These are phyloP conservation scores for Fusarium coffeatum DNA, from an alignment of 2,329 filamentous ascomycete species.

Conservation along the genomic window DNA sequence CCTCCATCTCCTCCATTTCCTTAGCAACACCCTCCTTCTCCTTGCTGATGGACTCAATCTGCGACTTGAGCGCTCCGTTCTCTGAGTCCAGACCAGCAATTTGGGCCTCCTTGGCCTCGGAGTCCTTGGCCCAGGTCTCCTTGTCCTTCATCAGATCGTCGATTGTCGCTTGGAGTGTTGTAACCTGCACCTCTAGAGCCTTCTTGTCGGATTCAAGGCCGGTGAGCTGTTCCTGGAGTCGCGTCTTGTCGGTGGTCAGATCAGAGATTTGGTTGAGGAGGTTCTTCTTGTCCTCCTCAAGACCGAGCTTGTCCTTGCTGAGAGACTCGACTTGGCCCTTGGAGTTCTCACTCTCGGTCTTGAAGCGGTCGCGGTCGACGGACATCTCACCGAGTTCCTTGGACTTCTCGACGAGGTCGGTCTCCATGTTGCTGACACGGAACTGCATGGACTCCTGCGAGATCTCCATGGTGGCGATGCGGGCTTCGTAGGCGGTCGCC, in stretches of 20 bases:
- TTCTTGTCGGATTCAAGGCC: conserved; percentile 41
- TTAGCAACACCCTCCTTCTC: conserved; percentile 42
- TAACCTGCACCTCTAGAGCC: conserved; percentile 37
- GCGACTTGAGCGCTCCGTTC: conserved; percentile 42
- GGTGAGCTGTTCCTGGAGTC: conserved; percentile 36
- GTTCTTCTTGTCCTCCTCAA: conserved; percentile 42
- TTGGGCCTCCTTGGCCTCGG: conserved; percentile 40
- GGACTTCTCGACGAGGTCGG: conserved; percentile 41
- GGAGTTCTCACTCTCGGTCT: conserved; percentile 31
- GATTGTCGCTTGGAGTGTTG: conserved; percentile 37
- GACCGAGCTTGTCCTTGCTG: conserved; percentile 34
- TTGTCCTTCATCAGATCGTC: conserved; percentile 40
- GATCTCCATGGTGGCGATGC: conserved; percentile 45
- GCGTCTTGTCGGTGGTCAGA: conserved; percentile 30
- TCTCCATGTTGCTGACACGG: conserved; percentile 41
- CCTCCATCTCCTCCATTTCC: conserved; percentile 40
- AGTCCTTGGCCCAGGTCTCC: conserved; percentile 38
- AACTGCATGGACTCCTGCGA: conserved; percentile 46
- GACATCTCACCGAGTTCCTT: conserved; percentile 43
- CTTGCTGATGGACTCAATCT: conserved; percentile 40
- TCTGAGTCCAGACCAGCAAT: conserved; percentile 39
- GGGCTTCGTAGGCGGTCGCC: conserved; percentile 43
- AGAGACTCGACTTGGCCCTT: conserved; percentile 39
- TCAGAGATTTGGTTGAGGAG: conserved; percentile 35
- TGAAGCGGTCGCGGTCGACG: conserved; percentile 41